Evolutionary conservation across 176 grass and related monocot genomes (phyloP).

Genomic region (Juncus inflexus): DNA sequence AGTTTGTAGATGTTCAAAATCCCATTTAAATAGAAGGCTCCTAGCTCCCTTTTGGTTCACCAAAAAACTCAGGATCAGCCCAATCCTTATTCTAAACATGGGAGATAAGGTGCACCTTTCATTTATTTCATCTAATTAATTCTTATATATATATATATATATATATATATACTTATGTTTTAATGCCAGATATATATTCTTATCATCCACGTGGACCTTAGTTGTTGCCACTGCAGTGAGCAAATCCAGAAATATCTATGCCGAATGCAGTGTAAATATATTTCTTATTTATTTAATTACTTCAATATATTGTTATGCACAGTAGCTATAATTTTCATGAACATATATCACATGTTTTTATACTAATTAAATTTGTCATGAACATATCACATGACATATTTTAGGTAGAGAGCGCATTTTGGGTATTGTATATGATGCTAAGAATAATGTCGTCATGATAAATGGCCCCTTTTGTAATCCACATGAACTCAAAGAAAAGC

Average conservation of each 20-base stretch:
- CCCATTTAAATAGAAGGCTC: no score
- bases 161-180: not conserved
- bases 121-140: not conserved
- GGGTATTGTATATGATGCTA: not conserved
- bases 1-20: no score
- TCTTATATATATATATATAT: not conserved
- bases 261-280: constrained; percentile 5
- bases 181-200: constrained; percentile 11
- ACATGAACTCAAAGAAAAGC: constrained; percentile 15
- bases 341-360: not conserved
- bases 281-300: not conserved
- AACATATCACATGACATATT: not conserved
- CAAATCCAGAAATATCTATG: constrained; percentile 5
- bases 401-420: not conserved
- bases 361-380: not conserved
- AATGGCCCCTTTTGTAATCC: not conserved
- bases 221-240: not conserved
- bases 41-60: no score
- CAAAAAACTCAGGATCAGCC: no score
- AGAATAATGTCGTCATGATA: not conserved
- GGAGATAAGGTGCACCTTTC: no score
- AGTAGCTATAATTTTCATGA: not conserved
- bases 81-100: no score
- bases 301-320: no score
- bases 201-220: constrained; percentile 7